Conservation (phyloP, 2,329 filamentous ascomycete species). For the Ceratocystiopsis brevicomis region DNA sequence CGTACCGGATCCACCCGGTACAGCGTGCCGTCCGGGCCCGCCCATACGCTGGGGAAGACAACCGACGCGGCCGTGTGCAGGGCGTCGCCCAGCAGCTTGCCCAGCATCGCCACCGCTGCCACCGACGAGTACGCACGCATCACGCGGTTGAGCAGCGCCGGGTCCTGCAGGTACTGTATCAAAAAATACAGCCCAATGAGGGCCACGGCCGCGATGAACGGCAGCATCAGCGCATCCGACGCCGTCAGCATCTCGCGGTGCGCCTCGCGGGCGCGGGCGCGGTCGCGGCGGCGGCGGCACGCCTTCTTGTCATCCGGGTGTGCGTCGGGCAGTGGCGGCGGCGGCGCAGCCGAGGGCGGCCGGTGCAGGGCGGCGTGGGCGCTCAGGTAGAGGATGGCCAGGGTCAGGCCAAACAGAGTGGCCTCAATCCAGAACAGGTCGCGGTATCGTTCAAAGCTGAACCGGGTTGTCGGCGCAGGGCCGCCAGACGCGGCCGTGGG, state of each 20-base stretch:
- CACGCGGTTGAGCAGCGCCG: slow-evolving; percentile 62
- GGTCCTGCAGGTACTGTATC: slow-evolving; percentile 75
- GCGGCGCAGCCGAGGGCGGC: slow-evolving; percentile 56
- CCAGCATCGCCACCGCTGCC: slow-evolving; percentile 60
- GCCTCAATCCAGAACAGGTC: slow-evolving; percentile 27
- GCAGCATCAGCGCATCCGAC: slow-evolving; percentile 70
- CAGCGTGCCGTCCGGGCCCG: slow-evolving; percentile 21
- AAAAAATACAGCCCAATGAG: slow-evolving; percentile 65
- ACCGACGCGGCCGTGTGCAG: slow-evolving; percentile 46
- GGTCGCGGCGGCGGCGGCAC: not conserved
- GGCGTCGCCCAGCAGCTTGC: slow-evolving; percentile 53
- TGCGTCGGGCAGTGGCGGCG: slow-evolving; percentile 19
- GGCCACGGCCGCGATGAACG: slow-evolving; percentile 52
- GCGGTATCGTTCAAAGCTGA: no score
- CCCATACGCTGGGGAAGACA: slow-evolving; percentile 57
- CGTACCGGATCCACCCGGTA: slow-evolving; percentile 25
- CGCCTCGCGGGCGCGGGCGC: not conserved
- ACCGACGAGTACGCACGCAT: slow-evolving; percentile 68
- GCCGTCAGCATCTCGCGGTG: slow-evolving; percentile 43
- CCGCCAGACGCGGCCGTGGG: no score
- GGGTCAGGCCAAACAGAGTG: slow-evolving; percentile 41
- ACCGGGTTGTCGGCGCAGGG: not conserved
- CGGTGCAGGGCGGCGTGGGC: slow-evolving; percentile 71
- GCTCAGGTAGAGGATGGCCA: slow-evolving; percentile 70
- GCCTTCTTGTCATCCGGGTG: slow-evolving; percentile 26